Conservation (phyloP, 2,329 filamentous ascomycete genomes). For the Colletotrichum sp. region DNA sequence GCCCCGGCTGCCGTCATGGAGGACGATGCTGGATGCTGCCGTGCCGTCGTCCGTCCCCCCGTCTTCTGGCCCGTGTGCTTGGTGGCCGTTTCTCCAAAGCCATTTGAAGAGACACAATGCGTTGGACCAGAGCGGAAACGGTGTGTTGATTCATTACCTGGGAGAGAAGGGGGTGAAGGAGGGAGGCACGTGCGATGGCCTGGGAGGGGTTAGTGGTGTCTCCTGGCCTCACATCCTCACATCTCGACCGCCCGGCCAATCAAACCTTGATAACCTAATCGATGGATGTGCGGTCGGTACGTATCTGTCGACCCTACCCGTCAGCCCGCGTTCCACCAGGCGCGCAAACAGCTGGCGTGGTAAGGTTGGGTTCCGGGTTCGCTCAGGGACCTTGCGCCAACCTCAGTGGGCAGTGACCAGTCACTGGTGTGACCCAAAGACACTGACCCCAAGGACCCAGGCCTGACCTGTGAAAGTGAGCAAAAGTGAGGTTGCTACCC, state of each 20-base stretch:
- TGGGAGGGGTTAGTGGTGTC: not conserved
- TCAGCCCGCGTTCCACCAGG: not conserved
- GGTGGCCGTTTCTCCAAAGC: not conserved
- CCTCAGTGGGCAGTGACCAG: not conserved
- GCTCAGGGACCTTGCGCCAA: not conserved
- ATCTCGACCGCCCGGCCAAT: not conserved
- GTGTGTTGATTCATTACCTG: not conserved
- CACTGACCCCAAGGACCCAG: not conserved
- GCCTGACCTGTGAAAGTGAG: not conserved
- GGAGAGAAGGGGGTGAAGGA: not conserved
- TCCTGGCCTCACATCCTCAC: not conserved
- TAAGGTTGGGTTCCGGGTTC: not conserved
- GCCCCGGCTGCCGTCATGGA: not conserved
- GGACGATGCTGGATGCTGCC: not conserved
- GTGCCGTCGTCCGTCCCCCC: not conserved
- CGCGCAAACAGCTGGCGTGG: not conserved
- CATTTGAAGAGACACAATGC: not conserved
- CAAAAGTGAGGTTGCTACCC: conserved; percentile 9
- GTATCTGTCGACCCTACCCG: not conserved
- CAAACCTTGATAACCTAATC: conserved; percentile 13
- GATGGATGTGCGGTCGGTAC: not conserved
- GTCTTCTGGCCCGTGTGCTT: not conserved
- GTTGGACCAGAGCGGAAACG: not conserved
- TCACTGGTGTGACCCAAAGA: not conserved
- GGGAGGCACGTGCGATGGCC: not conserved